These are phyloP conservation scores for Pouteria campechiana DNA, from an alignment of 179 eudicot species.

Conservation along the genomic window DNA sequence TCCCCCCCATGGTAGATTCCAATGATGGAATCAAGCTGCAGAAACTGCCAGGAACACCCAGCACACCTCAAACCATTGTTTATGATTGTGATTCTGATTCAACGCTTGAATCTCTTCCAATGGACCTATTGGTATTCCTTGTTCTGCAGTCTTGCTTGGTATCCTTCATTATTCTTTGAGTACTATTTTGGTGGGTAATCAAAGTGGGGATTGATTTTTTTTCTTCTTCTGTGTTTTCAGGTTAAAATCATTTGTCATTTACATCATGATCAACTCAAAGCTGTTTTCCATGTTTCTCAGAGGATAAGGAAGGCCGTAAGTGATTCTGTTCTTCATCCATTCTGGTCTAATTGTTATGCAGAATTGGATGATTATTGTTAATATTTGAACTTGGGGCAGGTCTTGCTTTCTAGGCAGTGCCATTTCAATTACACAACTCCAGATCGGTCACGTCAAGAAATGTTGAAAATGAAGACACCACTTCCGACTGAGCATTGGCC, in stretches of 20 bases:
- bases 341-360: not conserved
- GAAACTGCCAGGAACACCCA: constrained; percentile 54
- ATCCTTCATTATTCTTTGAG: not conserved
- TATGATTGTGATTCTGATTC: constrained; percentile 43
- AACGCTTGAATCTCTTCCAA: constrained; percentile 82
- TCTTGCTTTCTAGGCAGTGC: constrained; percentile 55
- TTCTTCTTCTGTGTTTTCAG: constrained; percentile 24
- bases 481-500: constrained; percentile 85
- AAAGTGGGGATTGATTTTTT: constrained; percentile 5
- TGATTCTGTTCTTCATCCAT: constrained; percentile 3
- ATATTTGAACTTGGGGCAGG: constrained; percentile 28
- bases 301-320: constrained; percentile 81
- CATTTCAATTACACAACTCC: constrained; percentile 92
- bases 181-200: not conserved
- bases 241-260: constrained; percentile 81
- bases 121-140: constrained; percentile 72
- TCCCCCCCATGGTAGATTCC: constrained; percentile 22
- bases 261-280: constrained; percentile 90
- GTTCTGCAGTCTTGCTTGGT: not conserved
- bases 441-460: constrained; percentile 82
- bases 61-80: constrained; percentile 48
- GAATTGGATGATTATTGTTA: not conserved
- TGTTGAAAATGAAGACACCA: constrained; percentile 70
- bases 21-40: constrained; percentile 21
- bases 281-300: constrained; percentile 87